Conservation (phyloP, 106 monocot species). For the Narthecium ossifragum region DNA sequence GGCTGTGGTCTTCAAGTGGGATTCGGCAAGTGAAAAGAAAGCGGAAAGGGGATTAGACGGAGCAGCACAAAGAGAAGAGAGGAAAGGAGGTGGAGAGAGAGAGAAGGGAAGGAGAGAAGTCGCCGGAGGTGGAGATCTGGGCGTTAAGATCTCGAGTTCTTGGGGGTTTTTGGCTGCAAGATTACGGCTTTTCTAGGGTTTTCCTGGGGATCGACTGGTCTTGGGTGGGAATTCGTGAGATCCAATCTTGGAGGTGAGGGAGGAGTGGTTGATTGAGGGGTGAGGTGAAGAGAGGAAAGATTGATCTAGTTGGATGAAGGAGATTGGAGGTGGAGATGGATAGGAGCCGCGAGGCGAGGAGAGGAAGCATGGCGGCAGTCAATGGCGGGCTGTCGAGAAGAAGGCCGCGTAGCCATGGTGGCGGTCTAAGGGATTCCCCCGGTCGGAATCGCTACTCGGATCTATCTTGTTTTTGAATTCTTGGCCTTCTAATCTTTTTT, state of each 20-base stretch:
- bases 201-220: neutral
- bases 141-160: neutral
- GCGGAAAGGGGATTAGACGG: neutral
- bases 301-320: conserved; percentile 18
- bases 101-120: neutral
- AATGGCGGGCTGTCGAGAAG: conserved; percentile 39
- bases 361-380: conserved; percentile 42
- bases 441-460: conserved; percentile 21
- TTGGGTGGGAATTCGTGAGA: too few relatives aligned
- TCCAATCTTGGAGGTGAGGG: neutral
- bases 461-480: neutral
- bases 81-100: neutral
- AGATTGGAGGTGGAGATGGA: conserved; percentile 42
- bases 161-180: neutral
- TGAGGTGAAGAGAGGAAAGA: neutral
- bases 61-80: neutral
- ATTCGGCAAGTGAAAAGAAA: conserved; percentile 1
- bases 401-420: conserved; percentile 43
- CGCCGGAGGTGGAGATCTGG: neutral
- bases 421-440: conserved; percentile 50
- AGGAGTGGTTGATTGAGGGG: neutral
- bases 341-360: conserved; percentile 53
- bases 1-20: neutral
- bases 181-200: neutral
- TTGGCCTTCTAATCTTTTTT: neutral